These are phyloP conservation scores for Colletotrichum sojae DNA, from an alignment of 2,329 filamentous ascomycete genomes.

Conservation along the genomic window DNA sequence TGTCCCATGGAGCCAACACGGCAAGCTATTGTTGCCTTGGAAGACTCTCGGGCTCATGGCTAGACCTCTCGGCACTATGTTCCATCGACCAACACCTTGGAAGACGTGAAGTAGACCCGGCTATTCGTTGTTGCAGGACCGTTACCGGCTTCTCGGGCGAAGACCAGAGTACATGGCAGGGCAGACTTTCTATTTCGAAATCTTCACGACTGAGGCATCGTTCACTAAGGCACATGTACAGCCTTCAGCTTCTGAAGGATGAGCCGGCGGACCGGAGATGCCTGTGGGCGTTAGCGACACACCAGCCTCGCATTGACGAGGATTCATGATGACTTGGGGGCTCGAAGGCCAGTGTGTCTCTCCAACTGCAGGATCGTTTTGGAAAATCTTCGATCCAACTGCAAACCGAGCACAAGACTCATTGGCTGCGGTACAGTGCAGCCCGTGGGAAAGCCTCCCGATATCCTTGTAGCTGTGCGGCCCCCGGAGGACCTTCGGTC, in stretches of 20 bases:
- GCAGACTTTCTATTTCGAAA: not conserved
- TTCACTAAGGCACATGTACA: no score
- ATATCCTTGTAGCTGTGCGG: not conserved
- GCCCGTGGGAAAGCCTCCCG: not conserved
- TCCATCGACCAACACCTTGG: not conserved
- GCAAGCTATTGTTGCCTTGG: not conserved
- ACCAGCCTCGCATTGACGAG: not conserved
- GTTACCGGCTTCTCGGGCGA: not conserved
- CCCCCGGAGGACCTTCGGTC: not conserved
- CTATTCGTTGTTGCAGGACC: not conserved
- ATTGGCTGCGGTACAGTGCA: not conserved
- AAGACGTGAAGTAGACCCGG: not conserved
- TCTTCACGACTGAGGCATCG: not conserved
- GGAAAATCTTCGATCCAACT: not conserved
- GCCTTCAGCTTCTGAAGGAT: not conserved
- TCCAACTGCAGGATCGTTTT: not conserved
- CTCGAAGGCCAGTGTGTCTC: no score
- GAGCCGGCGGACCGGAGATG: slow-evolving; percentile 34
- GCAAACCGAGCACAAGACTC: not conserved
- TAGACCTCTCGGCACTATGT: not conserved
- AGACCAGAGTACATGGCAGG: not conserved
- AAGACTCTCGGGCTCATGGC: not conserved
- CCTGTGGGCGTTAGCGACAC: not conserved
- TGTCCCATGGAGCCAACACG: not conserved
- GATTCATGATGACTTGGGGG: not conserved